Conservation (phyloP, 2,329 filamentous ascomycete genomes). For the Penicillium sp. region DNA sequence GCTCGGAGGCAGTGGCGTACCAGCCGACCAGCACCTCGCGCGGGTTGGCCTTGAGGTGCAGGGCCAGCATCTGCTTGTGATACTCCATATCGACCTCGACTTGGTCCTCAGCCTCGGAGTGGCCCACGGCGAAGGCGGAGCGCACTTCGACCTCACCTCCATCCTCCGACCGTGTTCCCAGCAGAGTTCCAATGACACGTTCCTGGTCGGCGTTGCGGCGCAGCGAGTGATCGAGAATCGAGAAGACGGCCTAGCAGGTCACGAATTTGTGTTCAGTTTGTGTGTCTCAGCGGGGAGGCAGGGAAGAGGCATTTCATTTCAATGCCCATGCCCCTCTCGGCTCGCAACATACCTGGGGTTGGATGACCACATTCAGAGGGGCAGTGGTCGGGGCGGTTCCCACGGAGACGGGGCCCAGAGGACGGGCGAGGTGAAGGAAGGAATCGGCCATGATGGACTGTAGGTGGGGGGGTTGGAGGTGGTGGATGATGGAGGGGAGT, state of each 20-base stretch:
- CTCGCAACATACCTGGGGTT: constrained; percentile 75
- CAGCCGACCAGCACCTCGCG: constrained; percentile 94
- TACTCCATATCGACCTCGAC: constrained; percentile 99
- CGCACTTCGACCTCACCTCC: constrained; percentile 95
- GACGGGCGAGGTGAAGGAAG: constrained; percentile 93
- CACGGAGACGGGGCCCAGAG: constrained; percentile 78
- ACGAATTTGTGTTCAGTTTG: background rate
- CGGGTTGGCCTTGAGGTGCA: constrained; percentile 92
- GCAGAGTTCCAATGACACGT: constrained; percentile 93
- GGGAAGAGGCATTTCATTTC: background rate
- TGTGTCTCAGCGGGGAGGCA: no score
- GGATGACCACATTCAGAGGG: constrained; percentile 91
- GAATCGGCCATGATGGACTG: constrained; percentile 72
- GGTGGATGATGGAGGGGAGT: background rate
- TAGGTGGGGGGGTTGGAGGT: constrained; percentile 4
- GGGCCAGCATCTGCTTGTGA: constrained; percentile 97
- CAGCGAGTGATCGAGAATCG: constrained; percentile 83
- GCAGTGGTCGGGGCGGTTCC: constrained; percentile 83
- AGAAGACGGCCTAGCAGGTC: constrained; percentile 62
- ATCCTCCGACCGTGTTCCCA: constrained; percentile 93
- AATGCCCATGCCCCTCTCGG: constrained; percentile 4
- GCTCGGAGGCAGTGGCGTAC: constrained; percentile 96
- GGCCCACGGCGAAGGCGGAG: constrained; percentile 95
- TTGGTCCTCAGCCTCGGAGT: constrained; percentile 98
- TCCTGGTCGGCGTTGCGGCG: constrained; percentile 90